Percentiles rank a stretch among this genome's conserved stretches.
These are phyloP conservation scores for Blastobotrys aristatus DNA, from an alignment of 1,139 yeast genomes.

Conservation along the genomic window DNA sequence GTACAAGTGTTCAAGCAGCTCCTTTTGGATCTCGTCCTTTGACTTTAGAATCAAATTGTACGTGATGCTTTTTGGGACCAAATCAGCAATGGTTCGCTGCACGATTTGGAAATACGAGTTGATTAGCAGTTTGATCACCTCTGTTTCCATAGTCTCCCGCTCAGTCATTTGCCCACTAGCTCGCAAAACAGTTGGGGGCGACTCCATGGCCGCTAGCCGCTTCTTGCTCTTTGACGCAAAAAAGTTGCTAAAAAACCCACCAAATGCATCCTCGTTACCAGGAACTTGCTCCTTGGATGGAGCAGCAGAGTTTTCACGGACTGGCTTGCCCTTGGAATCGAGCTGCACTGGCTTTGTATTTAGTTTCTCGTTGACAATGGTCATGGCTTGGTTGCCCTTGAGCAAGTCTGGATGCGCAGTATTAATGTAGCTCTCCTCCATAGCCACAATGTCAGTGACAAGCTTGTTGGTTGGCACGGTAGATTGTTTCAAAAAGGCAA, in stretches of 20 bases:
- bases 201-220: constrained; percentile 91
- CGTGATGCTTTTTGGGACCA: constrained; percentile 94
- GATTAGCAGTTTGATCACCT: constrained; percentile 87
- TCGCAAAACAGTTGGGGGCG: constrained; percentile 90
- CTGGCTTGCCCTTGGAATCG: constrained; percentile 84
- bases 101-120: constrained; percentile 88
- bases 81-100: constrained; percentile 86
- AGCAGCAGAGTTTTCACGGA: constrained; percentile 26
- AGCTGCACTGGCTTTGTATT: constrained; percentile 76
- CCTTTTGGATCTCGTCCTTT: constrained; percentile 87
- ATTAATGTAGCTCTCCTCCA: constrained; percentile 92
- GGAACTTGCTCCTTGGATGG: constrained; percentile 20
- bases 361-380: constrained; percentile 82
- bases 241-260: constrained; percentile 92
- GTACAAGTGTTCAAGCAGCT: constrained; percentile 80
- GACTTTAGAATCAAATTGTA: constrained; percentile 68
- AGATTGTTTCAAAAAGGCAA: constrained; percentile 74
- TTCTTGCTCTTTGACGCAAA: constrained; percentile 90
- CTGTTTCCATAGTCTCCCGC: constrained; percentile 94
- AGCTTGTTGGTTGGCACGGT: constrained; percentile 81
- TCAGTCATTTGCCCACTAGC: constrained; percentile 96
- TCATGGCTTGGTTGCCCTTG: constrained; percentile 93
- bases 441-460: constrained; percentile 71
- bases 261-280: constrained; percentile 30
- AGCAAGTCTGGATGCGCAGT: constrained; percentile 96